phyloP scores from a whole-genome alignment of 1,139 yeast species.

The Taiozyma sp. region DNA sequence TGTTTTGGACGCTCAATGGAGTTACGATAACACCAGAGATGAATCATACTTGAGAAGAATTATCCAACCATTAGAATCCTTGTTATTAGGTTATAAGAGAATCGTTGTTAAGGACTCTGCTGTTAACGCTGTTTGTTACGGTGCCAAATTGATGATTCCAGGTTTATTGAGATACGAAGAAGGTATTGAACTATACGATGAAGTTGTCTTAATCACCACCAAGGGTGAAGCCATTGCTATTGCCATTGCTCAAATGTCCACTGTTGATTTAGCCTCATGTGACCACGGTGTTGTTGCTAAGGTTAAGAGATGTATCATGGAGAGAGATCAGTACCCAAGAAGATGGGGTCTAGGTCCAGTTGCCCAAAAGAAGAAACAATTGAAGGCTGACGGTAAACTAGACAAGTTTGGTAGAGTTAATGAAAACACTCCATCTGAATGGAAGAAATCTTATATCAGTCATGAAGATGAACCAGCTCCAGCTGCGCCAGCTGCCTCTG shows the following conservation, averaged over 20 bases:
- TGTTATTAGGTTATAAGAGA: conserved; percentile 92
- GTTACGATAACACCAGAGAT: conserved; percentile 94
- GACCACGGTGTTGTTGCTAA: conserved; percentile 99
- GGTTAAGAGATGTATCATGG: conserved; percentile 99
- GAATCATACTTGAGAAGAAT: conserved; percentile 92
- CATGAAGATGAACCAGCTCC: conserved; percentile 48
- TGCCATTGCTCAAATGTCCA: conserved; percentile 98
- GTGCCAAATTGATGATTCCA: conserved; percentile 98
- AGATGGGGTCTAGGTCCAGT: conserved; percentile 99
- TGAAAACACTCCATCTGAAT: conserved; percentile 87
- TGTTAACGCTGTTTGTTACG: conserved; percentile 97
- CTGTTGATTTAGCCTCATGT: conserved; percentile 93
- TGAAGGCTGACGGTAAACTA: conserved; percentile 95
- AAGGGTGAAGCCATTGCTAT: conserved; percentile 99
- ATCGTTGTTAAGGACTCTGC: conserved; percentile 98
- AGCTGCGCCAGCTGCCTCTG: conserved; percentile 33
- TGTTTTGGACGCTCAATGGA: conserved; percentile 97
- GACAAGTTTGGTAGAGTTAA: conserved; percentile 93
- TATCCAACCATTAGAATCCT: conserved; percentile 91
- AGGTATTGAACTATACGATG: conserved; percentile 96
- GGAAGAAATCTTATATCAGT: conserved; percentile 88
- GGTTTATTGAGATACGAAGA: conserved; percentile 97
- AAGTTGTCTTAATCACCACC: conserved; percentile 96
- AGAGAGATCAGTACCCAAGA: conserved; percentile 98
- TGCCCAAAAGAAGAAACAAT: conserved; percentile 97